Base-by-base conservation (phyloP, 352 stramenopile genomes). In the Chrysophaeum taylorii region DNA sequence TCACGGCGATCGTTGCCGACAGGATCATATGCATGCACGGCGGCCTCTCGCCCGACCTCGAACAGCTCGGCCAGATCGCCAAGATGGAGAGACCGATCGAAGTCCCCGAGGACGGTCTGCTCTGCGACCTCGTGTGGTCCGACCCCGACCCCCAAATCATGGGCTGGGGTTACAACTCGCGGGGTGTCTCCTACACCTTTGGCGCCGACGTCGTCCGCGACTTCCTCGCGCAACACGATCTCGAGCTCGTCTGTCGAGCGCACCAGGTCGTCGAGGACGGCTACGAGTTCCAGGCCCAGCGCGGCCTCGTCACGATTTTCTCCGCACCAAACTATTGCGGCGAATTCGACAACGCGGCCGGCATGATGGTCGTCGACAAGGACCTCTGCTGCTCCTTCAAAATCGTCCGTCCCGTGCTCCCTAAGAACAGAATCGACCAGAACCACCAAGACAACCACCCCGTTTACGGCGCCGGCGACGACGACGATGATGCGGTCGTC, bases 11-110 rank as follows among this genome's bases (percentile, higher is more conserved):
- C 18, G 81, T 96, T 25, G 85, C 86, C 38, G 86, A 88, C 70
- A 93, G 93, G 81, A 96, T 96, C 71, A 93, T 96, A 70, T 96
- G 90, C 75, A 94, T 89, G 57, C 89, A 96, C 67, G 82, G 82
- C 23, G 82, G 82, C 39, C 71, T 87, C 12, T 82, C 74, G 60
- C 83, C 83, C 52, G 77, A 87, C 67, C 75, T 87, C 42, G 74
- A 77, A 43, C 72, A 82, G 25, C 73, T 87, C 12, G 70, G 75
- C 53, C 75, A 86, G 52, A 75, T 87, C 31, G 72, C 79, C 27
- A 62, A 76, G 42, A 84, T 88, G 35, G 78, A 73, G 45, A 68
- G 82, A 35, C 82, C 82, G 23, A 82, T 79, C 39, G 77, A 85
- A 42, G 72, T 87, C 31, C 78, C 76, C 27, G 79, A 86, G 57